Percentiles rank a stretch among this genome's conserved stretches.
Conservation (phyloP, 177 flowering plant genomes). For the Tripterygium wilfordii region DNA sequence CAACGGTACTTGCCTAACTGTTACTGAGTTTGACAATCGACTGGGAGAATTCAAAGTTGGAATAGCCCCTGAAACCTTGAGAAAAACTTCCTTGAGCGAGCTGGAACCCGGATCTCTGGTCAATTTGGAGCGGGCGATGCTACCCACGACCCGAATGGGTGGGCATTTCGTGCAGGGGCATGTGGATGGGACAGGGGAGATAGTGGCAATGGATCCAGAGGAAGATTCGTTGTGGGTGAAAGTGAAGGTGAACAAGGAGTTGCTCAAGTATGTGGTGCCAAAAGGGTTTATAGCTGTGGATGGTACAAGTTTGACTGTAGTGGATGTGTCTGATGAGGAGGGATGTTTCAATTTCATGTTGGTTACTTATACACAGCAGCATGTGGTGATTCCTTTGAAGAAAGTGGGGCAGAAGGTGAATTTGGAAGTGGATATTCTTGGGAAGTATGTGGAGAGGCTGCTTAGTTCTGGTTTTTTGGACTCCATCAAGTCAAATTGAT, state of each 20-base stretch:
- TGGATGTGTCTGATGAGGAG: conserved; percentile 77
- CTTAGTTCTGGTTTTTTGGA: conserved; percentile 51
- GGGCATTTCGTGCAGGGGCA: conserved; percentile 80
- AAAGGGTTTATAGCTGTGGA: conserved; percentile 91
- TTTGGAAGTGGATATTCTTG: conserved; percentile 89
- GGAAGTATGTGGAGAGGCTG: conserved; percentile 90
- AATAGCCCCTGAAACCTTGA: conserved; percentile 75
- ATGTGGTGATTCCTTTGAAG: conserved; percentile 84
- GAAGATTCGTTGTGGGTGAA: conserved; percentile 91
- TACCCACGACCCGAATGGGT: conserved; percentile 73
- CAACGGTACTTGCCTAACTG: conserved; percentile 91
- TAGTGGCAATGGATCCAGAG: conserved; percentile 47
- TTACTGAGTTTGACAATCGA: conserved; percentile 48
- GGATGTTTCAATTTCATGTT: conserved; percentile 80
- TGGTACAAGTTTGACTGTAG: conserved; percentile 95
- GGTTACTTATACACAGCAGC: conserved; percentile 87
- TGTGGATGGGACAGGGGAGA: conserved; percentile 89
- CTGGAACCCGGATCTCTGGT: conserved; percentile 56
- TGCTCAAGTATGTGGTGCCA: conserved; percentile 74
- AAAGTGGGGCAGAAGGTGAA: conserved; percentile 85
- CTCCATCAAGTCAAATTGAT: conserved; percentile 19
- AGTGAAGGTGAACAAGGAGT: conserved; percentile 50
- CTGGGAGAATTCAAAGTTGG: conserved; percentile 59
- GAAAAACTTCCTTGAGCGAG: conserved; percentile 70
- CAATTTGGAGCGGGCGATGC: conserved; percentile 64